Conservation (phyloP, 73 alveolate species). For the Paramecium tetraurelia region DNA sequence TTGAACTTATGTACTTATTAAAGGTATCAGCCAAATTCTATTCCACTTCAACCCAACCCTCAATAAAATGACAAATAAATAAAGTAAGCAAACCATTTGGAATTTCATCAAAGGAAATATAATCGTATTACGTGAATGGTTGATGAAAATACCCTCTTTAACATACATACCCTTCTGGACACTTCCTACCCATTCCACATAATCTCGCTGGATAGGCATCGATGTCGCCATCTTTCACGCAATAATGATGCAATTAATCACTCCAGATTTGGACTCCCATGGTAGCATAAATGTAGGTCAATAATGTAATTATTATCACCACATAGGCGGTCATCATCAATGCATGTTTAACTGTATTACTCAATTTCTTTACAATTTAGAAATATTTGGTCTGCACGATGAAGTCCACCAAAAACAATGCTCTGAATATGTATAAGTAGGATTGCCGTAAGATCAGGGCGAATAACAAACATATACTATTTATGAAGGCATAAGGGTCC, state of each 20-base stretch:
- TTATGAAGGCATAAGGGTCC: not conserved
- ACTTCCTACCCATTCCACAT: slow-evolving; percentile 23
- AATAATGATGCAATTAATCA: not conserved
- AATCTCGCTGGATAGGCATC: not conserved
- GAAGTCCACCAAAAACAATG: not conserved
- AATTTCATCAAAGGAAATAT: not conserved
- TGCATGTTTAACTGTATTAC: not conserved
- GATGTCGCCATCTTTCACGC: not conserved
- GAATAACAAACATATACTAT: not conserved
- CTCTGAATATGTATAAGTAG: not conserved
- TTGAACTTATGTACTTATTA: not conserved
- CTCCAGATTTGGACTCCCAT: slow-evolving; percentile 43
- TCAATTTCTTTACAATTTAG: not conserved
- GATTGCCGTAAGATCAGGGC: not conserved
- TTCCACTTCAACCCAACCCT: not conserved
- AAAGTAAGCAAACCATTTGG: not conserved
- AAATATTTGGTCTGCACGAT: not conserved
- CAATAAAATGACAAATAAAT: not conserved
- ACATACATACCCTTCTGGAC: slow-evolving; percentile 16
- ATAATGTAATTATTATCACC: not conserved
- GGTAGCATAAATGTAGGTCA: not conserved
- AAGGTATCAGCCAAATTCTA: not conserved
- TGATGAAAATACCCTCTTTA: not conserved
- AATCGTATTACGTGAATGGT: not conserved
- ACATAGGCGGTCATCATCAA: not conserved